Conservation (phyloP, 2,329 filamentous ascomycete species). For the Plenodomus biglobosus region DNA sequence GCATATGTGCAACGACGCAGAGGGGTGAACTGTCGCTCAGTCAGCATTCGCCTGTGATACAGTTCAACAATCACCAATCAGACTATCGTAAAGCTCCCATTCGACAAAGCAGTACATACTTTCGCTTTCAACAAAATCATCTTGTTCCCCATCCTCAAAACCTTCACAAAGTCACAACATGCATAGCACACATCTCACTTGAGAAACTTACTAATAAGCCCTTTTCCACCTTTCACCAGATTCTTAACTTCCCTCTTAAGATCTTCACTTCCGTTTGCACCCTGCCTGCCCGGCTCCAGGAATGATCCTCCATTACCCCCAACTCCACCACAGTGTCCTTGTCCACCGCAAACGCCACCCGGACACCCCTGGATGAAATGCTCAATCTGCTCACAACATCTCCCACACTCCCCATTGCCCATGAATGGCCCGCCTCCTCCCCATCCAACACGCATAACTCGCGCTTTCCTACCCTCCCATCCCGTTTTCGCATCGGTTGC, state of each 20-base stretch:
- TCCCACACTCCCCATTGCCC: constrained; percentile 45
- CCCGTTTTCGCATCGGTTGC: constrained; percentile 51
- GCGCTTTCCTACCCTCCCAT: constrained; percentile 49
- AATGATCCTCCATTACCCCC: constrained; percentile 18
- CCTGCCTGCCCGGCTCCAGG: constrained; percentile 18
- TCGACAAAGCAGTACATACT: no score
- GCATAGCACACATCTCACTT: constrained; percentile 16
- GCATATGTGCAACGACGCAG: constrained; percentile 2
- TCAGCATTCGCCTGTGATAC: neutral
- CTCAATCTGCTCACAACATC: constrained; percentile 35
- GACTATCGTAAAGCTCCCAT: no score
- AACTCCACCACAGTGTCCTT: constrained; percentile 24
- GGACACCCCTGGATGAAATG: constrained; percentile 37
- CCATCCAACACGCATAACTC: constrained; percentile 49
- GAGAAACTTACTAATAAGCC: constrained; percentile 29
- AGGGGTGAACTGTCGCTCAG: neutral
- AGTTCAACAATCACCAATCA: no score
- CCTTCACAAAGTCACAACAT: no score
- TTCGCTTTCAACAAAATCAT: no score
- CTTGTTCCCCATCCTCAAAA: no score
- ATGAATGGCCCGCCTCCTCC: constrained; percentile 45
- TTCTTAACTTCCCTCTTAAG: constrained; percentile 26
- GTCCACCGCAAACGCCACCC: constrained; percentile 28
- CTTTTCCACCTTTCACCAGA: constrained; percentile 26
- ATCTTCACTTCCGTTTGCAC: constrained; percentile 10